Evolutionary conservation across 106 monocot species (phyloP).

Genomic region (Apostasia shenzhenica): DNA sequence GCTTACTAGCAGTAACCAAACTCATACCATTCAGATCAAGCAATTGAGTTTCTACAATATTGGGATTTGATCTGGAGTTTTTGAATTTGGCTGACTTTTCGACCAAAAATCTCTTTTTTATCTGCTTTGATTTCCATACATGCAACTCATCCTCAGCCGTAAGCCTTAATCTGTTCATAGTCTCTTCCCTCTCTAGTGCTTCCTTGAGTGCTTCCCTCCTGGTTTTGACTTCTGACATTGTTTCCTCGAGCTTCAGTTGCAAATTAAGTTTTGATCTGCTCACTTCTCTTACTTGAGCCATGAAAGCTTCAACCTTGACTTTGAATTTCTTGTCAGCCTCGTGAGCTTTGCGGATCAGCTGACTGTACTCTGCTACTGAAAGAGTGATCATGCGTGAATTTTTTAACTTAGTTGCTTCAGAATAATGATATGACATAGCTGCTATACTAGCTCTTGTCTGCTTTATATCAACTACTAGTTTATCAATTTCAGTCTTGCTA

Average conservation of each 20-base stretch:
- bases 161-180: conserved; percentile 37
- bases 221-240: conserved; percentile 31
- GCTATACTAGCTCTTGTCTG: conserved; percentile 31
- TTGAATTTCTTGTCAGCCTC: conserved; percentile 34
- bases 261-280: conserved; percentile 25
- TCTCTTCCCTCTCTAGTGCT: conserved; percentile 43
- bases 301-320: conserved; percentile 31
- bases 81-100: conserved; percentile 46
- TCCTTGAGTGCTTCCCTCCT: conserved; percentile 44
- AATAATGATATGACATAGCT: conserved; percentile 13
- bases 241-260: conserved; percentile 48
- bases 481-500: conserved; percentile 29
- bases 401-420: background rate
- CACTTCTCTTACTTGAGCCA: conserved; percentile 38
- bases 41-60: conserved; percentile 23
- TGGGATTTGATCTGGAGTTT: conserved; percentile 15
- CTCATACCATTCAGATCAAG: conserved; percentile 47
- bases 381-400: conserved; percentile 19
- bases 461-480: conserved; percentile 32
- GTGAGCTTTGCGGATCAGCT: conserved; percentile 36
- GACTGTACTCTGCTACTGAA: conserved; percentile 36
- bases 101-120: conserved; percentile 13
- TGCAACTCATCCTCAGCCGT: conserved; percentile 53
- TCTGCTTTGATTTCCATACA: conserved; percentile 42
- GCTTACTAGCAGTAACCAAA: conserved; percentile 8